Evolutionary conservation across 2,329 filamentous ascomycete genomes (phyloP), one percentile per base, ranked within the genome.

Genomic region (Leptographium radiaticola): DNA sequence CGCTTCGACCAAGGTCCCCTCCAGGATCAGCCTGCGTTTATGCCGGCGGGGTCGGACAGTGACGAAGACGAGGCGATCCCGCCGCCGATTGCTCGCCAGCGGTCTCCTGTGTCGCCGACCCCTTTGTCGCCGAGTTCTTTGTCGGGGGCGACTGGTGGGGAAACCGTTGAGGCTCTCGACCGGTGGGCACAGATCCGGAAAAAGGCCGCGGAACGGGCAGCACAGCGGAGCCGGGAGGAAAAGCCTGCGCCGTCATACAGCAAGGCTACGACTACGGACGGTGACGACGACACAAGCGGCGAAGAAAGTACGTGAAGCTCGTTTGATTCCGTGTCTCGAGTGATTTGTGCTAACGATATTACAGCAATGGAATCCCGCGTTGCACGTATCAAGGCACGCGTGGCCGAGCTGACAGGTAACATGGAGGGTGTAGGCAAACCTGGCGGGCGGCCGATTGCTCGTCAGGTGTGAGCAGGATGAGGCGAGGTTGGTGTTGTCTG

Each of bases 151-250:
- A 33, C 34, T 4, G 42, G 20, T 2, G 20, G 4, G 10, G 34
- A 20, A 15, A 16, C 25, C 7, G 12, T n/a, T 0, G 16, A 53
- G 25, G 70, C 72, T 36, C 76, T 86, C 59, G 90, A 96, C 65
- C 83, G 91, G 53, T 98, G 93, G 93, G 91, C 91, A 1, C 89
- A 95, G 68, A 96, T 97, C 60, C 82, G 90, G 60, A 91, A 90
- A 75, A 96, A 96, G 63, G 93, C 93, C 12, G 89, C 89, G 4
- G 86, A 93, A 57, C 80, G 89, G 56, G 87, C 86, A 39, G 74
- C 80, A 8, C 76, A 75, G 53, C 76, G 81, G 57, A 74, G 80
- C 45, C 81, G 79, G 53, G 85, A 89, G 60, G 82, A 87, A 62
- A 78, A 82, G 12, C 18, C 44, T 34, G n/a, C 36, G 11, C 30